Percentiles rank a stretch among this genome's conserved stretches.
Evolutionary conservation across 495 filamentous ascomycete genomes (phyloP).

Genomic region (Pyrenula massariospora): DNA sequence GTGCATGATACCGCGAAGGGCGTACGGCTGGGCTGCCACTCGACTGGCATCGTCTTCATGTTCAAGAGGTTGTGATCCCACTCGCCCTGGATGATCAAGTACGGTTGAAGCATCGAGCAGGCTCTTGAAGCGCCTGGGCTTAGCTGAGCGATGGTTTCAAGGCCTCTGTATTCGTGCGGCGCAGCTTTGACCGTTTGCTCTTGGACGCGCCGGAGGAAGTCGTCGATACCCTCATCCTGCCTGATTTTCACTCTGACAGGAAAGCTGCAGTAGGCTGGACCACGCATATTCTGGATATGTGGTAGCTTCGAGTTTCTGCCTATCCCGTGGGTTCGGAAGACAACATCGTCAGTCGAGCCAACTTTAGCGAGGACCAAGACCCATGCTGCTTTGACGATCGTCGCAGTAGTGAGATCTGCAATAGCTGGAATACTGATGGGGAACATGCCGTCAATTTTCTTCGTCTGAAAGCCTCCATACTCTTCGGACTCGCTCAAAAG

Average conservation of each 20-base stretch:
- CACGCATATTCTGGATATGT: conserved; percentile 4
- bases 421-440: conserved; percentile 14
- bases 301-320: conserved; percentile 8
- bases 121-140: conserved; percentile 41
- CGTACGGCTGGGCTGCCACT: too few relatives aligned
- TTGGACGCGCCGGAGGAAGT: conserved; percentile 25
- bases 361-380: conserved; percentile 32
- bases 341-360: conserved; percentile 29
- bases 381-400: conserved; percentile 43
- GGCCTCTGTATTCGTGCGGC: conserved; percentile 43
- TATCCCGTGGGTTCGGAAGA: conserved; percentile 37
- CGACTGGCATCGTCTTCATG: too few relatives aligned
- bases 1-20: too few relatives aligned
- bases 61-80: too few relatives aligned
- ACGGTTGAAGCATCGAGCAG: conserved; percentile 52
- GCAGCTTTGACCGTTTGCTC: conserved; percentile 31
- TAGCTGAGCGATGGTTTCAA: conserved; percentile 45
- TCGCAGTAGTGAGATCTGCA: conserved; percentile 28
- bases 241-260: conserved; percentile 33
- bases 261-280: conserved; percentile 38
- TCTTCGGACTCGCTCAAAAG: conserved; percentile 35
- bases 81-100: too few relatives aligned
- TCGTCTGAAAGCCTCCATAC: conserved; percentile 34
- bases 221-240: conserved; percentile 2
- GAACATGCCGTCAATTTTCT: conserved; percentile 28